These are phyloP conservation scores for Pleurotus pulmonarius DNA, from an alignment of 768 basidiomycete species.

Conservation along the genomic window DNA sequence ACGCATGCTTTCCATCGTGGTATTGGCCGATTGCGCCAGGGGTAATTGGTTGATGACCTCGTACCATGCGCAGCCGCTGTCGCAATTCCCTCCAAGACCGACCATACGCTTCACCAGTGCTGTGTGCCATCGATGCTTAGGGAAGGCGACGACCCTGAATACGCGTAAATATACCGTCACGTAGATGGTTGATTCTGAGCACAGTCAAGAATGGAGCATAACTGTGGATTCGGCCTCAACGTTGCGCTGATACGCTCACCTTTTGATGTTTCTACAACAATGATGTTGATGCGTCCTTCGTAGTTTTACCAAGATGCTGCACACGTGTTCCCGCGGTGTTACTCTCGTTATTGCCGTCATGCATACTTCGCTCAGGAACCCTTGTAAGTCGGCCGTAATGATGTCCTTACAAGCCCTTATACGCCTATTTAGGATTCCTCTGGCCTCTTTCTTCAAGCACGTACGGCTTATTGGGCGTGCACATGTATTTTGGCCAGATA, in stretches of 20 bases:
- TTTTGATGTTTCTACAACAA: too few relatives aligned
- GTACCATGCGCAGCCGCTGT: not conserved
- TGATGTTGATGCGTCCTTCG: too few relatives aligned
- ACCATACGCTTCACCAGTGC: not conserved
- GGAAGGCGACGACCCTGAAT: too few relatives aligned
- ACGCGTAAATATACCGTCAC: too few relatives aligned
- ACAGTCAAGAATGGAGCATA: too few relatives aligned
- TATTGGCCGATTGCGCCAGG: not conserved
- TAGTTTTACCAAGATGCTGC: not conserved
- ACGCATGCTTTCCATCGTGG: not conserved
- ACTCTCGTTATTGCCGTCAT: not conserved
- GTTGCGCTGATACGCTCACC: too few relatives aligned
- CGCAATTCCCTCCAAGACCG: too few relatives aligned
- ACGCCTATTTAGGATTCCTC: not conserved
- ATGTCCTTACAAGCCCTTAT: not conserved
- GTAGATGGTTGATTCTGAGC: too few relatives aligned
- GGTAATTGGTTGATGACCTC: not conserved
- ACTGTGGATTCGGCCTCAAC: too few relatives aligned
- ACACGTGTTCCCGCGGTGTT: not conserved
- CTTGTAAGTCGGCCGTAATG: not conserved
- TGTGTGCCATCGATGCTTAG: too few relatives aligned
- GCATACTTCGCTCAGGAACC: not conserved
- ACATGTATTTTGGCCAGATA: too few relatives aligned
- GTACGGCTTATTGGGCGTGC: too few relatives aligned
- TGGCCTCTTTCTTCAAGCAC: not conserved